These are phyloP conservation scores for Akanthomyces uredinophilus DNA, from an alignment of 2,329 filamentous ascomycete genomes.

Conservation along the genomic window DNA sequence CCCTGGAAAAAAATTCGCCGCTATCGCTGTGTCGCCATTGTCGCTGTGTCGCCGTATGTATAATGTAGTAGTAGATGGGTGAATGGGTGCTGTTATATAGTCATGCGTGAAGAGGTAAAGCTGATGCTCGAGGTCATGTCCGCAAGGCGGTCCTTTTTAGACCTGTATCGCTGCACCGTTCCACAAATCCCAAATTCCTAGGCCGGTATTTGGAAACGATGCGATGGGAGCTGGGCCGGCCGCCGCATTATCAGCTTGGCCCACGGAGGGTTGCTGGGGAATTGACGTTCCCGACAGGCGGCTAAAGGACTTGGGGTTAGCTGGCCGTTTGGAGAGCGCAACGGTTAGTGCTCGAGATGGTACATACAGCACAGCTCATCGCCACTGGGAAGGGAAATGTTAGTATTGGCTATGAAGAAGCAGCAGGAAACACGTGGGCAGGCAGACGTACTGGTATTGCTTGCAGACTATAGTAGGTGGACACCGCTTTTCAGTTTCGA, in stretches of 20 bases:
- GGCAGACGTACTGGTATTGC: conserved; percentile 37
- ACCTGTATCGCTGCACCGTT: neutral
- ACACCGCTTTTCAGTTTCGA: conserved; percentile 39
- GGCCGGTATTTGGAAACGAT: conserved; percentile 18
- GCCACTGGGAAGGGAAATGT: conserved; percentile 29
- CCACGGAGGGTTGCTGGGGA: conserved; percentile 35
- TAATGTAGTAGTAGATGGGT: neutral
- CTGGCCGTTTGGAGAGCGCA: conserved; percentile 19
- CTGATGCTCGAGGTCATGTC: neutral
- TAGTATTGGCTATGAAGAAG: conserved; percentile 17
- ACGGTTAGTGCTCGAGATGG: neutral
- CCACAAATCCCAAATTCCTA: conserved; percentile 10
- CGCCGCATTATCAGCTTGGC: conserved; percentile 33
- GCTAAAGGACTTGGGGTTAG: conserved; percentile 21
- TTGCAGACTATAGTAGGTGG: conserved; percentile 40
- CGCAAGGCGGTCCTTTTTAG: neutral
- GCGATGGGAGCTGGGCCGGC: conserved; percentile 23
- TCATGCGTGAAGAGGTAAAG: conserved; percentile 12
- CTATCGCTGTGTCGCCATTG: neutral
- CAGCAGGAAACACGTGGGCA: neutral
- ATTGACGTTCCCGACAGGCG: conserved; percentile 35
- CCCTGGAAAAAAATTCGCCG: neutral
- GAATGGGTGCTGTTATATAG: neutral
- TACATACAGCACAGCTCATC: conserved; percentile 42
- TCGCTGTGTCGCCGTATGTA: conserved; percentile 5